Evolutionary conservation across 768 basidiomycete species (phyloP).

Genomic region (Cystoderma amianthinum): DNA sequence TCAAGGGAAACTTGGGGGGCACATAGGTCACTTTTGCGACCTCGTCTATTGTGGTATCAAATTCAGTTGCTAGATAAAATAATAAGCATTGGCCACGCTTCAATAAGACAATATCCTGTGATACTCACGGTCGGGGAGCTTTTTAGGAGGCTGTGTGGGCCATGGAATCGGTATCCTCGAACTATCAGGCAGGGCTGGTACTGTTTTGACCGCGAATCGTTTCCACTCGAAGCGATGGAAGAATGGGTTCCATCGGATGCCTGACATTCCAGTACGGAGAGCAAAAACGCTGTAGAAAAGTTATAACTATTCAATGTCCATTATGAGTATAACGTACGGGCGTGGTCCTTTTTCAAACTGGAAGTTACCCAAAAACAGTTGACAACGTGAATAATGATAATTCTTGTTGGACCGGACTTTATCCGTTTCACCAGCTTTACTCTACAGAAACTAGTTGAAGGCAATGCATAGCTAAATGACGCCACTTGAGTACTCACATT

Average conservation of each 20-base stretch:
- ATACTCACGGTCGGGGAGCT: conserved; percentile 36
- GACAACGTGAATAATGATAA: conserved; percentile 76
- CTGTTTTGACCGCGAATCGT: conserved; percentile 61
- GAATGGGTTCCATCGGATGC: conserved; percentile 51
- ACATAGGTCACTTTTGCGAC: conserved; percentile 68
- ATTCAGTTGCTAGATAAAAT: conserved; percentile 36
- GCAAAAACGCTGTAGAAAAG: conserved; percentile 61
- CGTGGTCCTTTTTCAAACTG: conserved; percentile 38
- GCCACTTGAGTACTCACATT: conserved; percentile 19
- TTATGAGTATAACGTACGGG: conserved; percentile 34
- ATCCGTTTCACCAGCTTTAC: conserved; percentile 14
- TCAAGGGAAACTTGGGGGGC: conserved; percentile 44
- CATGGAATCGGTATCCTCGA: conserved; percentile 55
- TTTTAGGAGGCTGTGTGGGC: conserved; percentile 46
- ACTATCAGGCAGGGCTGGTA: conserved; percentile 42
- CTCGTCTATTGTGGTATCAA: conserved; percentile 58
- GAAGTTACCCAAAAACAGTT: conserved; percentile 67
- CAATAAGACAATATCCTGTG: not conserved
- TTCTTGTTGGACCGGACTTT: conserved; percentile 33
- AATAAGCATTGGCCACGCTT: not conserved
- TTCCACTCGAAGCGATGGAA: conserved; percentile 63
- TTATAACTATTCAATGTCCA: conserved; percentile 22
- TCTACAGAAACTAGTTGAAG: conserved; percentile 4
- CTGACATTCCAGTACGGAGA: conserved; percentile 54
- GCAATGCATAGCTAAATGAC: conserved; percentile 2